phyloP scores from a whole-genome alignment of 257 asterid species.

The Nemophila menziesii region DNA sequence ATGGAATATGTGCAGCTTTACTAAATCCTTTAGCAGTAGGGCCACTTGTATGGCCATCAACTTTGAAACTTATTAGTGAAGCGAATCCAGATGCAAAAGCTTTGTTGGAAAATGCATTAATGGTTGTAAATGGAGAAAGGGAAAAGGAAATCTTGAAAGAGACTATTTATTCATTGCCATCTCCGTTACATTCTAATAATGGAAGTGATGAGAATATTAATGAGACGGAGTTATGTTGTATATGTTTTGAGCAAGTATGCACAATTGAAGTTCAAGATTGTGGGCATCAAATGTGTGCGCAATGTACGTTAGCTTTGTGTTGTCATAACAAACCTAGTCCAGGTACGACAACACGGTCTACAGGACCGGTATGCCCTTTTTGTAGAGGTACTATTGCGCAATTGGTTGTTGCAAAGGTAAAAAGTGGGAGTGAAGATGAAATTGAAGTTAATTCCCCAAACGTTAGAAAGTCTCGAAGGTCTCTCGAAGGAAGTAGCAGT shows the following conservation, averaged over 20 bases:
- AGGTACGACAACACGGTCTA: slow-evolving; percentile 17
- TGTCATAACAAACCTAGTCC: slow-evolving; percentile 54
- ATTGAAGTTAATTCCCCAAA: slow-evolving; percentile 31
- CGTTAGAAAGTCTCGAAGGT: slow-evolving; percentile 33
- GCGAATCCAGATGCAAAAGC: slow-evolving; percentile 59
- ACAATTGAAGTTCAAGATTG: slow-evolving; percentile 62
- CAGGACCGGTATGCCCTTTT: slow-evolving; percentile 63
- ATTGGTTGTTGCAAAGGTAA: slow-evolving; percentile 38
- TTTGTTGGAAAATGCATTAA: slow-evolving; percentile 52
- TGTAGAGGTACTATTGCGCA: slow-evolving; percentile 54
- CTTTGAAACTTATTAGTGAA: slow-evolving; percentile 64
- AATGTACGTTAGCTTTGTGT: slow-evolving; percentile 57
- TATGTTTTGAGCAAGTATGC: slow-evolving; percentile 67
- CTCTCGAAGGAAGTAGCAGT: slow-evolving; percentile 50
- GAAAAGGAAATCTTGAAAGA: slow-evolving; percentile 50
- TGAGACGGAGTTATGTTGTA: slow-evolving; percentile 74
- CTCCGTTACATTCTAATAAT: slow-evolving; percentile 15
- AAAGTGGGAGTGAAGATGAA: slow-evolving; percentile 31
- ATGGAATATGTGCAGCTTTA: slow-evolving; percentile 58
- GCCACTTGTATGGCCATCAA: slow-evolving; percentile 78
- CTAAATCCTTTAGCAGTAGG: slow-evolving; percentile 72
- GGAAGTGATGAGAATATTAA: slow-evolving; percentile 30
- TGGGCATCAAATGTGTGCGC: slow-evolving; percentile 85
- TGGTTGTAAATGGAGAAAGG: slow-evolving; percentile 60
- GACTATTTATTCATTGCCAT: slow-evolving; percentile 17